Percentiles rank a stretch among this genome's conserved stretches.
Conservation (phyloP, 306 rosid species). For the Lupinus albus region DNA sequence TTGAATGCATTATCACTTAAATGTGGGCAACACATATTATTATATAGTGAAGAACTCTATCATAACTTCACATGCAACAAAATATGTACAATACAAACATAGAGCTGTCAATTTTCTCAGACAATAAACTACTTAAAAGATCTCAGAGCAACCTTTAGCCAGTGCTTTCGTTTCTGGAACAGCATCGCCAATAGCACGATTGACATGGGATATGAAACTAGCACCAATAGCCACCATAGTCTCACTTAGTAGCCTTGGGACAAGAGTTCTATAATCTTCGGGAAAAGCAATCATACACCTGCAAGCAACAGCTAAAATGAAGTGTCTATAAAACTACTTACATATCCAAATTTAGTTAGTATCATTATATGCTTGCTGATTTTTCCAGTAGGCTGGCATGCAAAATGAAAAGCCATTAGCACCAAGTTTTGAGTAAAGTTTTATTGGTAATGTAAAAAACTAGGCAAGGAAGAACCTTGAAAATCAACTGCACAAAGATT, state of each 20-base stretch:
- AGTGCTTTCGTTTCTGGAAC: slow-evolving; percentile 95
- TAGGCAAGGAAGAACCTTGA: slow-evolving; percentile 26
- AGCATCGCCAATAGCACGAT: slow-evolving; percentile 79
- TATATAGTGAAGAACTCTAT: too few relatives aligned
- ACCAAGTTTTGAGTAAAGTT: slow-evolving; percentile 17
- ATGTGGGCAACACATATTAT: too few relatives aligned
- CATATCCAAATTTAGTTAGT: slow-evolving; percentile 3
- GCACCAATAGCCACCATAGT: slow-evolving; percentile 76
- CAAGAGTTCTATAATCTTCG: slow-evolving; percentile 78
- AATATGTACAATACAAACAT: not conserved
- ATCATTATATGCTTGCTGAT: slow-evolving; percentile 34
- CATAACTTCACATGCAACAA: not conserved
- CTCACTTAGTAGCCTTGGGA: slow-evolving; percentile 86
- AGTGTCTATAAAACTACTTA: slow-evolving; percentile 11
- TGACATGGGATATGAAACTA: slow-evolving; percentile 83
- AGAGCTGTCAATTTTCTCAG: slow-evolving; percentile 18
- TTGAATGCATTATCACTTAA: not conserved
- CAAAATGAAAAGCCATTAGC: slow-evolving; percentile 24
- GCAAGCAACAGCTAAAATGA: slow-evolving; percentile 44
- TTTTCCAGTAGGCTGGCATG: slow-evolving; percentile 17
- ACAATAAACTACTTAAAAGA: slow-evolving; percentile 29
- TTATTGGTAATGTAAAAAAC: slow-evolving; percentile 10
- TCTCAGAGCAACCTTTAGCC: slow-evolving; percentile 70
- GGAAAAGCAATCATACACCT: slow-evolving; percentile 96
- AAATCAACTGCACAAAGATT: not conserved